These are phyloP conservation scores for Suillus variegatus DNA, from an alignment of 768 basidiomycete species.

Conservation along the genomic window DNA sequence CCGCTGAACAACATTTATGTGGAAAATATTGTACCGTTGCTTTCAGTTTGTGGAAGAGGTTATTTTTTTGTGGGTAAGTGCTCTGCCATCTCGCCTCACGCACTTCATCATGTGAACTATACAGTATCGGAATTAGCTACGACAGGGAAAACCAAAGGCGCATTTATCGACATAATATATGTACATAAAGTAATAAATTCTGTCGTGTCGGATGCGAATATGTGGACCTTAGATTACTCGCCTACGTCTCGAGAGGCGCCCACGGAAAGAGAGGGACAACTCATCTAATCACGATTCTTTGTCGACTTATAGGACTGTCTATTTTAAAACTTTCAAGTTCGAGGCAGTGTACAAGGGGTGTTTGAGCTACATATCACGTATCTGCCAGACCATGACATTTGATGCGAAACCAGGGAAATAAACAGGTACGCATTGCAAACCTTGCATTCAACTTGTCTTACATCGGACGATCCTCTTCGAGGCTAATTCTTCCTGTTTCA, in stretches of 20 bases:
- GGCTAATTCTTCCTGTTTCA: not conserved
- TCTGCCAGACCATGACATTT: not conserved
- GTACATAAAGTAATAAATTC: no score
- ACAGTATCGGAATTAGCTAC: no score
- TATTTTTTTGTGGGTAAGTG: not conserved
- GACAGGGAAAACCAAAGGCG: no score
- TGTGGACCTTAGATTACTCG: no score
- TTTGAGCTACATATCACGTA: not conserved
- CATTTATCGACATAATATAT: no score
- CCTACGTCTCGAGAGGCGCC: no score
- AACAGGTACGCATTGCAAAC: not conserved
- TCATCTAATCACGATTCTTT: not conserved
- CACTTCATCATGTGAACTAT: not conserved
- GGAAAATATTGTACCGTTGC: not conserved
- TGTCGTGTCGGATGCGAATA: no score
- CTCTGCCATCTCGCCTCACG: not conserved
- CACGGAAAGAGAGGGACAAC: no score
- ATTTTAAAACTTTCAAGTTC: not conserved
- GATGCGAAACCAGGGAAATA: not conserved
- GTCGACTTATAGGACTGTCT: not conserved
- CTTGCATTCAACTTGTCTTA: not conserved
- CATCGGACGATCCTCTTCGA: not conserved
- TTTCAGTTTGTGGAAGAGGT: not conserved
- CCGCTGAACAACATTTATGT: not conserved
- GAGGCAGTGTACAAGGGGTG: not conserved